These are phyloP conservation scores for Corchorus olitorius DNA, from an alignment of 345 rosid genomes.

Conservation along the genomic window DNA sequence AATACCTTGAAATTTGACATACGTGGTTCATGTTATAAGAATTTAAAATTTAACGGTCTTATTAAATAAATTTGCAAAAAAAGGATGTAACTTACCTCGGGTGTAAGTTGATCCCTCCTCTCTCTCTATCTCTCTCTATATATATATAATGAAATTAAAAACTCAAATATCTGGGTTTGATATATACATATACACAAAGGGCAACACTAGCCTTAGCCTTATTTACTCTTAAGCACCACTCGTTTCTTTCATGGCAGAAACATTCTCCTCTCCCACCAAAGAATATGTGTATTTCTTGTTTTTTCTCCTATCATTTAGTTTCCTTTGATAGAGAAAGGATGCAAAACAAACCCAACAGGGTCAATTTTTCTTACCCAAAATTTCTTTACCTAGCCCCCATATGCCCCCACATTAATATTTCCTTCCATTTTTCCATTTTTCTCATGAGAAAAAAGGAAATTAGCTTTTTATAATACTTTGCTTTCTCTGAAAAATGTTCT, in stretches of 20 bases:
- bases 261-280: neutral
- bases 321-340: neutral
- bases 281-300: slow-evolving; percentile 18
- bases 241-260: neutral
- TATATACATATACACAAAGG: neutral
- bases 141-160: too few species aligned
- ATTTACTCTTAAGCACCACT: neutral
- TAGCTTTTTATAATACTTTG: neutral
- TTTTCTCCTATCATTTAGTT: slow-evolving; percentile 14
- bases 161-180: neutral
- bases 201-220: neutral
- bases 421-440: neutral
- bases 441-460: neutral
- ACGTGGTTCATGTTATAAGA: too few species aligned
- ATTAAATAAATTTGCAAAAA: too few species aligned
- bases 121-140: too few species aligned
- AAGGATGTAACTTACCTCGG: too few species aligned
- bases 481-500: slow-evolving; percentile 13
- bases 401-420: neutral
- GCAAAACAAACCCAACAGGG: neutral
- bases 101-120: too few species aligned
- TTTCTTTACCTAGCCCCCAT: neutral
- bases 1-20: too few species aligned
- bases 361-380: neutral
- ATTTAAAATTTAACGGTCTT: too few species aligned